phyloP scores from a whole-genome alignment of 768 basidiomycete species.

The Boletus pseudo-olivaceus region DNA sequence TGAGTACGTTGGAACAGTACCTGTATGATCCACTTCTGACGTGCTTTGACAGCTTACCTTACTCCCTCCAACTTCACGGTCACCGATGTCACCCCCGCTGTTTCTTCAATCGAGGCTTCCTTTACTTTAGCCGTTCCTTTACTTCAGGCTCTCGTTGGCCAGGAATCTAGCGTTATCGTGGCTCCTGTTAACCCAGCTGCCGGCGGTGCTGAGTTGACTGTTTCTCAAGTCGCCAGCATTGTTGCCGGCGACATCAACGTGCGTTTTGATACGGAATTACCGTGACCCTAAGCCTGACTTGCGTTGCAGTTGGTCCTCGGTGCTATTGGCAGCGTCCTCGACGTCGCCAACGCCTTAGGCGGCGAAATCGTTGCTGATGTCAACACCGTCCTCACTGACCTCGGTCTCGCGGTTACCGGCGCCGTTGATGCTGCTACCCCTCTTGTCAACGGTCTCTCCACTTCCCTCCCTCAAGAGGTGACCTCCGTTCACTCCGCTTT shows the following conservation, averaged over 20 bases:
- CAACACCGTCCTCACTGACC: slow-evolving; percentile 3
- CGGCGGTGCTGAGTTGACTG: slow-evolving; percentile 23
- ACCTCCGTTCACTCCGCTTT: slow-evolving; percentile 17
- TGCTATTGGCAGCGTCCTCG: slow-evolving; percentile 25
- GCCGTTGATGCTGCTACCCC: slow-evolving; percentile 13
- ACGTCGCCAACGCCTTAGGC: neutral
- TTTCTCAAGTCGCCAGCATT: slow-evolving; percentile 23
- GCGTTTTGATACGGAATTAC: neutral
- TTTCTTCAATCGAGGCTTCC: slow-evolving; percentile 22
- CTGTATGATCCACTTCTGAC: neutral
- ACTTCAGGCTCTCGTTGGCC: slow-evolving; percentile 27
- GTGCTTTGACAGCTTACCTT: slow-evolving; percentile 19
- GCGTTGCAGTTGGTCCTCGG: slow-evolving; percentile 24
- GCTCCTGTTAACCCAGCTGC: slow-evolving; percentile 6
- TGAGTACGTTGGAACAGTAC: slow-evolving; percentile 26
- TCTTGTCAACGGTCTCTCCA: slow-evolving; percentile 25
- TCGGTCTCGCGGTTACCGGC: slow-evolving; percentile 18
- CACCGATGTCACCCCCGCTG: slow-evolving; percentile 16
- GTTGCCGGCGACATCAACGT: slow-evolving; percentile 25
- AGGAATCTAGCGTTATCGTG: slow-evolving; percentile 23
- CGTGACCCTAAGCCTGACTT: neutral
- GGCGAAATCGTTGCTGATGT: neutral
- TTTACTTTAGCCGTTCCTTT: slow-evolving; percentile 20
- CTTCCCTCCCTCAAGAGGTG: slow-evolving; percentile 21
- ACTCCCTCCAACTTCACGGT: slow-evolving; percentile 23